Conservation (phyloP, 768 basidiomycete species). For the Lactarius trivialis region DNA sequence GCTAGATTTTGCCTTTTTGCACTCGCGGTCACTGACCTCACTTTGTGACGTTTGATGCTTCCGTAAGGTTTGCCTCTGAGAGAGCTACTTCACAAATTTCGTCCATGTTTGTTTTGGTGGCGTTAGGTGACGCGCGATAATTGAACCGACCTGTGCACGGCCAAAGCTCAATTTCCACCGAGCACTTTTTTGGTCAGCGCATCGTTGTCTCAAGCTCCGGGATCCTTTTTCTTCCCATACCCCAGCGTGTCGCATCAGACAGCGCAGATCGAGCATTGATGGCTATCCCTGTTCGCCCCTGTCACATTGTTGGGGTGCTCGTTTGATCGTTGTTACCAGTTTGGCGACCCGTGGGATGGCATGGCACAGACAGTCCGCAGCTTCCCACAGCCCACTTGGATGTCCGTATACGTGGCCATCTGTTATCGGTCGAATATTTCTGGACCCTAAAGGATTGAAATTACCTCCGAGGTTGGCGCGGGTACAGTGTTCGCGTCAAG, state of each 20-base stretch:
- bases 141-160: not conserved
- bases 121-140: not conserved
- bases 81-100: not conserved
- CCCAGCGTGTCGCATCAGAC: not conserved
- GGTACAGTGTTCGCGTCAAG: not conserved
- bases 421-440: not conserved
- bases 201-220: conserved; percentile 5
- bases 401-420: conserved; percentile 4
- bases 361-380: not conserved
- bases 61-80: conserved; percentile 3
- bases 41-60: conserved; percentile 8
- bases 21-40: not conserved
- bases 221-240: not conserved
- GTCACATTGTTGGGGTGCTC: conserved; percentile 15
- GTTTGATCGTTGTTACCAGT: conserved; percentile 2
- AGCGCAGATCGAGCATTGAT: not conserved
- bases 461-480: conserved; percentile 4
- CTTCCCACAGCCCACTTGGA: conserved; percentile 13
- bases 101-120: conserved; percentile 5
- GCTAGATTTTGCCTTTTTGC: conserved; percentile 7
- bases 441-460: conserved; percentile 2
- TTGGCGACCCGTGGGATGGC: not conserved
- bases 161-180: not conserved
- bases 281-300: conserved; percentile 1
- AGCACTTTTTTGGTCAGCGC: not conserved